Evolutionary conservation across 257 asterid species (phyloP), one percentile per base, ranked within the genome.

Genomic region (Misopates orontium): DNA sequence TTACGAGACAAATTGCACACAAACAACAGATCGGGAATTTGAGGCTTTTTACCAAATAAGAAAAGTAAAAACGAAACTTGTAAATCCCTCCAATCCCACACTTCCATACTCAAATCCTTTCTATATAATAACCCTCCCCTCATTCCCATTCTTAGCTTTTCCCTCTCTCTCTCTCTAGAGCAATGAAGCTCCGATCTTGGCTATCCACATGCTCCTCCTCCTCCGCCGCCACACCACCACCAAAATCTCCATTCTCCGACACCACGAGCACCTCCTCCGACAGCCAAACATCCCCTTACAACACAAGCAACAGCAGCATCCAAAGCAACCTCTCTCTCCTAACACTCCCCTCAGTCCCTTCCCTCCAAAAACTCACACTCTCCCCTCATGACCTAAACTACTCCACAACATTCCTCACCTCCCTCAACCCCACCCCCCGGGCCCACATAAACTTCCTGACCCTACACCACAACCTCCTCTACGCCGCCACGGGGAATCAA

Each of bases 291-390:
- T 32, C 74, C 8, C 66, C 76, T 8, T 9, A 78, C 74, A n/a
- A 71, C 91, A 18, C 17, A 56, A 66, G 45, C 51, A 67, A 7
- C 67, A 75, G 66, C 66, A 82, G 92, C 75, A 81, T 90, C 13
- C 84, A 84, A 42, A 75, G 75, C 87, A 83, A 84, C 20, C 82
- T 83, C 73, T 90, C 97, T 3, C 84, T 88, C 60, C 21, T 80
- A 64, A 88, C 97, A 17, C 87, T 83, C 58, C 96, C 95, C 32
- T 90, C 97, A 13, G 73, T 90, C 44, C 97, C 95, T 6, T 90
- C 95, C 18, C 93, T 91, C 60, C 95, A 90, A 42, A 85, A 76
- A 25, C 85, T 62, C 66, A 13, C 56, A 1, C 69, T 57, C 70
- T 69, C 77, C 18, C 78, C 78, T 0, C 57, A 41, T 79, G 64